Conservation (phyloP, 192 early-diverging fungal genomes). For the Entomortierella beljakovae region DNA sequence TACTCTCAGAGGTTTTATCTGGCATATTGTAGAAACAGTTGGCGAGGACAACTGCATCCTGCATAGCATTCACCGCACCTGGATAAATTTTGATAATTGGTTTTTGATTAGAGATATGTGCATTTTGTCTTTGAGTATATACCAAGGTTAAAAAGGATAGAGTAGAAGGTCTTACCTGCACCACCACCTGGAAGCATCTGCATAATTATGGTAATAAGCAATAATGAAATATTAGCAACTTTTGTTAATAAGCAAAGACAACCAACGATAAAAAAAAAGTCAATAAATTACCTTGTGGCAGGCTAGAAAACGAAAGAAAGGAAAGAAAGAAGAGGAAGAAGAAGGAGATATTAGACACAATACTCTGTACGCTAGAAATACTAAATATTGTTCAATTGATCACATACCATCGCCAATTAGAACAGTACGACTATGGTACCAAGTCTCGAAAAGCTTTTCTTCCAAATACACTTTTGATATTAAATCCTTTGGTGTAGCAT, state of each 20-base stretch:
- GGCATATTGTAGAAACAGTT: slow-evolving; percentile 22
- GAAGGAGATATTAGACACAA: background rate
- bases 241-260: too few species aligned
- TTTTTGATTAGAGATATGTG: too few species aligned
- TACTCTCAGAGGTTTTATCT: background rate
- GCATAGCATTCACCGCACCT: slow-evolving; percentile 35
- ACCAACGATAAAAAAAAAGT: too few species aligned
- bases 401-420: slow-evolving; percentile 23
- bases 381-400: background rate
- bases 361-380: background rate
- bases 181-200: too few species aligned
- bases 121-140: too few species aligned
- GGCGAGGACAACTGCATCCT: too few species aligned
- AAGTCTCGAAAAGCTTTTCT: slow-evolving; percentile 23
- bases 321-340: background rate
- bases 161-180: too few species aligned
- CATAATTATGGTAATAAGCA: too few species aligned
- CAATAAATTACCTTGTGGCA: too few species aligned
- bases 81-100: background rate
- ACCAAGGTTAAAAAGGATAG: too few species aligned
- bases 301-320: background rate
- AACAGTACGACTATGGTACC: slow-evolving; percentile 14
- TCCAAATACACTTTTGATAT: slow-evolving; percentile 26
- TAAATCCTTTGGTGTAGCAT: slow-evolving; percentile 4
- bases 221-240: too few species aligned